phyloP scores from a whole-genome alignment of 2,329 filamentous ascomycete genomes.

The Chaetomiaceae sp. region DNA sequence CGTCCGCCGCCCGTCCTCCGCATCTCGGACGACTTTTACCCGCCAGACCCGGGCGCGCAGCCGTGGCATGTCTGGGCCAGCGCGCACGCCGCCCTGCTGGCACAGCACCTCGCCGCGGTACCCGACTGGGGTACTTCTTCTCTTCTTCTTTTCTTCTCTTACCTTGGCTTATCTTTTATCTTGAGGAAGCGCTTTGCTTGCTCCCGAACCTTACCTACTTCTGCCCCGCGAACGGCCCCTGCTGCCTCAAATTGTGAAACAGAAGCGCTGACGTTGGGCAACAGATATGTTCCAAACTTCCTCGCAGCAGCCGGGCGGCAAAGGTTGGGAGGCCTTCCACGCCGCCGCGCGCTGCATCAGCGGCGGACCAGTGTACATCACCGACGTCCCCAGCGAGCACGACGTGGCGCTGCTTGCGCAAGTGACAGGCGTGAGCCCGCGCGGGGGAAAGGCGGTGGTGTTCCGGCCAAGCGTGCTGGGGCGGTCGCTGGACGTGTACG shows the following conservation, averaged over 20 bases:
- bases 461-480: slow-evolving; percentile 72
- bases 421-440: slow-evolving; percentile 69
- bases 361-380: slow-evolving; percentile 91
- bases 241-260: too few species aligned
- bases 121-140: slow-evolving; percentile 84
- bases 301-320: slow-evolving; percentile 32
- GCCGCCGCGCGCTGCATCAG: slow-evolving; percentile 84
- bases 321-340: slow-evolving; percentile 68
- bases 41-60: slow-evolving; percentile 70
- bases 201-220: too few species aligned
- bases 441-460: slow-evolving; percentile 70
- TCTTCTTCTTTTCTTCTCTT: too few species aligned
- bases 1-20: slow-evolving; percentile 68
- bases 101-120: slow-evolving; percentile 75
- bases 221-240: too few species aligned
- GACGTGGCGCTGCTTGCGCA: slow-evolving; percentile 68
- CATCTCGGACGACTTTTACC: slow-evolving; percentile 91
- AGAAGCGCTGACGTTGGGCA: too few species aligned
- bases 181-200: too few species aligned
- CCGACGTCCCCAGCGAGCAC: slow-evolving; percentile 79
- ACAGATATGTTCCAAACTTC: slow-evolving; percentile 64
- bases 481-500: slow-evolving; percentile 66
- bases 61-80: slow-evolving; percentile 96
- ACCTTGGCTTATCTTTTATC: too few species aligned
- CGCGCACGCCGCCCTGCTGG: slow-evolving; percentile 79